Conservation (phyloP, 768 basidiomycete genomes). For the Multifurca ochricompacta region DNA sequence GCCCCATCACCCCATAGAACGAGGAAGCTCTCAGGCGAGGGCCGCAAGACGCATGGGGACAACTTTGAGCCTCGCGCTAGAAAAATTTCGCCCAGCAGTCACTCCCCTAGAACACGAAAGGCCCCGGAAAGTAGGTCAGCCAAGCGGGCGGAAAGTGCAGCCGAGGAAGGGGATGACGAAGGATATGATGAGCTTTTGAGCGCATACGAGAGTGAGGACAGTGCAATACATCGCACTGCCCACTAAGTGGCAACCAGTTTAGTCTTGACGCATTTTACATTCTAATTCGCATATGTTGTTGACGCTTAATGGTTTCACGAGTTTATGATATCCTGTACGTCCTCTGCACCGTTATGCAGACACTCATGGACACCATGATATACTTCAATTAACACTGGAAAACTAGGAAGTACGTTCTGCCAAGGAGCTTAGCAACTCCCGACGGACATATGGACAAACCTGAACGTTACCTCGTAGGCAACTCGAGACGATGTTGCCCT, state of each 20-base stretch:
- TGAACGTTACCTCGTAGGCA: constrained; percentile 49
- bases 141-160: constrained; percentile 56
- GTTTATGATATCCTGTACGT: constrained; percentile 1
- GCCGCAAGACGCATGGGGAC: constrained; percentile 12
- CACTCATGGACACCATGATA: constrained; percentile 53
- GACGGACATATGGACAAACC: not conserved
- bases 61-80: constrained; percentile 19
- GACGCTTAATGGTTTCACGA: constrained; percentile 4
- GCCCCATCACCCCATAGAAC: constrained; percentile 22
- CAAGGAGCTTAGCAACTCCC: not conserved
- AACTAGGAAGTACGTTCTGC: constrained; percentile 61
- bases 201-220: constrained; percentile 75
- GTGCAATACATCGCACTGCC: constrained; percentile 23
- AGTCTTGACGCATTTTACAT: not conserved
- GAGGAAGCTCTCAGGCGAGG: constrained; percentile 27
- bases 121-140: constrained; percentile 26
- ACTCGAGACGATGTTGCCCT: constrained; percentile 38
- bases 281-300: not conserved
- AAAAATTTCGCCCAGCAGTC: constrained; percentile 26
- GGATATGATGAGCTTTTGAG: constrained; percentile 71
- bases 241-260: not conserved
- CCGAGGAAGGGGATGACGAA: constrained; percentile 70
- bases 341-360: constrained; percentile 16
- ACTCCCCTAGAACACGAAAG: constrained; percentile 26
- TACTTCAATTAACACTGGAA: constrained; percentile 50